Evolutionary conservation across 164 flowering plant genomes (phyloP), one percentile per base, ranked within the genome.

Genomic region (Akebia trifoliata): DNA sequence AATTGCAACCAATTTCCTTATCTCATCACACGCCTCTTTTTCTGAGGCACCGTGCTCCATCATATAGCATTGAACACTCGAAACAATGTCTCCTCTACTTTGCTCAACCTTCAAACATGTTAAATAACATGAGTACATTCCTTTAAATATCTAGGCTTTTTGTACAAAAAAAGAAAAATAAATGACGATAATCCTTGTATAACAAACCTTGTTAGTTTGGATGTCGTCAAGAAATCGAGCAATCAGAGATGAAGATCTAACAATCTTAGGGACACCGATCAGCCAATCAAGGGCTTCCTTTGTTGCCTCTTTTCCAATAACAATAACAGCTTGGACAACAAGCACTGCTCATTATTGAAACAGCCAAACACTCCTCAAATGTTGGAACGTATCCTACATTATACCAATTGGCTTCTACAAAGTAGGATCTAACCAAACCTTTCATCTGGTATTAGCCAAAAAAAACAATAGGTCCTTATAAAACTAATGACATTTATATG

Each of bases 241-340:
- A 44, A 61, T 61, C 28, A 24, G 3, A 54, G 25, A 6, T 17
- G 50, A 4, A 5, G 58, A 30, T 10, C 25, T 25, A 22, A 61
- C 4, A 12, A 61, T 6, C 31, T 61, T 24, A 24, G 65, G 65
- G 3, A 36, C 8, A 8, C 18, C 54, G 1, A 9, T 18, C 17
- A 44, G 35, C 32, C 50, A 53, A n/a, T 61, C 35, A 22, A 53
- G 36, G 9, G 57, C 42, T 37, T 61, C 65, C 40, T 53, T 35
- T 1, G 50, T 21, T 10, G 40, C 43, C 12, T 8, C 39, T 4
- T 52, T 22, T 8, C 57, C 65, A 50, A 52, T 21, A 25, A 50
- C 42, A n/a, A 61, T 12, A 22, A 30, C 22, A 3, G 42, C 11
- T 7, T 34, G 25, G 18, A 17, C 4, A 9, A 17, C 49, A 22